A percentile compares a stretch with the other conserved stretches of the same genome.
phyloP scores from a whole-genome alignment of 352 stramenopile species.

The Achlya hypogyna region DNA sequence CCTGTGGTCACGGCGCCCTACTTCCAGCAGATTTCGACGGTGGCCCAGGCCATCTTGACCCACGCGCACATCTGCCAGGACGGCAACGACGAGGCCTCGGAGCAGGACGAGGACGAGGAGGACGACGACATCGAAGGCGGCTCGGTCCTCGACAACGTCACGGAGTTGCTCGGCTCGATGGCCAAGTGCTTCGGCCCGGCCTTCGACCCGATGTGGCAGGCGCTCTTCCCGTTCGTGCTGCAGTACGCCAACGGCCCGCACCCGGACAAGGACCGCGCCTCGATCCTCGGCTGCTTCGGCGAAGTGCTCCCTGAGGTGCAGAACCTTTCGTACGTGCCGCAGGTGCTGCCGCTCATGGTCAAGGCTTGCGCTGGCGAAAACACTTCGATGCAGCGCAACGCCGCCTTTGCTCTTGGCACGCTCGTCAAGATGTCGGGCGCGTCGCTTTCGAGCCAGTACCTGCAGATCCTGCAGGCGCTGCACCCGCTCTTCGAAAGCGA shows the following conservation, averaged over 20 bases:
- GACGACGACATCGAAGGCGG: conserved; percentile 91
- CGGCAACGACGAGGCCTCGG: conserved; percentile 75
- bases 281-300: conserved; percentile 91
- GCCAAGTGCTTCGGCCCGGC: conserved; percentile 90
- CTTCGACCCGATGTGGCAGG: conserved; percentile 85
- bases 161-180: conserved; percentile 90
- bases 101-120: conserved; percentile 84
- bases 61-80: conserved; percentile 89
- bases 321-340: conserved; percentile 77
- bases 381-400: conserved; percentile 91
- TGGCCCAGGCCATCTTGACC: conserved; percentile 78
- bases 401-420: conserved; percentile 91
- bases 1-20: conserved; percentile 86
- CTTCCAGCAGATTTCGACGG: conserved; percentile 78
- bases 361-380: conserved; percentile 87
- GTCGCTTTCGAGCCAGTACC: conserved; percentile 77
- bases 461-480: conserved; percentile 86
- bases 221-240: conserved; percentile 86
- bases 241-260: conserved; percentile 87
- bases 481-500: conserved; percentile 86
- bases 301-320: conserved; percentile 89
- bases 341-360: conserved; percentile 87
- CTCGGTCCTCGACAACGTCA: conserved; percentile 88
- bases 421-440: conserved; percentile 77
- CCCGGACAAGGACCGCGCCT: conserved; percentile 86